Conservation (phyloP, 176 grass and related monocot species). For the Phoenix roebelenii region DNA sequence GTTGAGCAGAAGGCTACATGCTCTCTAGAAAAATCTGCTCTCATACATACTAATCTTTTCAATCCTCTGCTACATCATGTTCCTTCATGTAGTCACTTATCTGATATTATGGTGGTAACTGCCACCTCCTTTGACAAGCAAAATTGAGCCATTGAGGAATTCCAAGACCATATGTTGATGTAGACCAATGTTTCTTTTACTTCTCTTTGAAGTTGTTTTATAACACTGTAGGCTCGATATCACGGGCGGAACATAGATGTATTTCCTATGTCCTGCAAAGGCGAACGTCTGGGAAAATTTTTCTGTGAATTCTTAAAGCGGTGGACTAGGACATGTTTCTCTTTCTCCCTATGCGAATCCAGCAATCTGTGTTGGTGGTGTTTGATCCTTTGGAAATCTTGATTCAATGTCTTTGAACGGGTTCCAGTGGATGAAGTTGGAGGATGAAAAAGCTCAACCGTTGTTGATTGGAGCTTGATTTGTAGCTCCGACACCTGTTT, state of each 20-base stretch:
- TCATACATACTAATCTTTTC: too few species aligned
- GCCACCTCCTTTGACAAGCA: too few species aligned
- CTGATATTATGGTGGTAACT: too few species aligned
- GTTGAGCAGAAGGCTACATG: too few species aligned
- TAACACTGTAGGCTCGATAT: too few species aligned
- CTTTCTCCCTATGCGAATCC: slow-evolving; percentile 43
- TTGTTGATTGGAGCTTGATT: slow-evolving; percentile 46
- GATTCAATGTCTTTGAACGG: slow-evolving; percentile 35
- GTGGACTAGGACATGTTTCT: slow-evolving; percentile 69
- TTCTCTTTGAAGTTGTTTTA: too few species aligned
- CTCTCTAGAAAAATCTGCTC: too few species aligned
- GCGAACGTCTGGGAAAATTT: slow-evolving; percentile 31
- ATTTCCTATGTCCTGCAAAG: slow-evolving; percentile 64
- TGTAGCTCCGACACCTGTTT: slow-evolving; percentile 51
- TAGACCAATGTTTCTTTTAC: too few species aligned
- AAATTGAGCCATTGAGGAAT: too few species aligned
- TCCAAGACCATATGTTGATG: too few species aligned
- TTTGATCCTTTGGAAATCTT: slow-evolving; percentile 27
- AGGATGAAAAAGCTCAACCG: slow-evolving; percentile 21
- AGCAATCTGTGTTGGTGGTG: slow-evolving; percentile 18
- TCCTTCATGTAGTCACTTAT: too few species aligned
- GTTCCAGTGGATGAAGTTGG: slow-evolving; percentile 19
- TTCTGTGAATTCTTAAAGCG: slow-evolving; percentile 56
- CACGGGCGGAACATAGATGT: slow-evolving; percentile 20
- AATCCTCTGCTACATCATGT: too few species aligned